Conservation (phyloP, 1,284 basidiomycete species). For the Malassezia restricta region DNA sequence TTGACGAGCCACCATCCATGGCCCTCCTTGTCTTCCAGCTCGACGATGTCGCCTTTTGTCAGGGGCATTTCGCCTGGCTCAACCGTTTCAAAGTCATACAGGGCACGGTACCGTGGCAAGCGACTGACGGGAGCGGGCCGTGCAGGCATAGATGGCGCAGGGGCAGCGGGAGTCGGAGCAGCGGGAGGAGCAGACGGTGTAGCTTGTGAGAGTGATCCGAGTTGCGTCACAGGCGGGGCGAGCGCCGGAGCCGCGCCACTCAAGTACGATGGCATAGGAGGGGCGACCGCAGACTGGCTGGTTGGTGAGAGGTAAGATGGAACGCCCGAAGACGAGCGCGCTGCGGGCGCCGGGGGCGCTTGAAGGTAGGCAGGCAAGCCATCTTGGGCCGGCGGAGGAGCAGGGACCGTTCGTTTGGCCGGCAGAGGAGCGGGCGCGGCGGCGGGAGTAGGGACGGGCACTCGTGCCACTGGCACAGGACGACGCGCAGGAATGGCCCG, state of each 20-base stretch:
- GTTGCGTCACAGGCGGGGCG: constrained; percentile 10
- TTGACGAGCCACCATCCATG: constrained; percentile 82
- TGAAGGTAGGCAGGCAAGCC: neutral
- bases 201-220: neutral
- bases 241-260: neutral
- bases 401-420: constrained; percentile 52
- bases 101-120: constrained; percentile 64
- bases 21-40: constrained; percentile 79
- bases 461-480: constrained; percentile 26
- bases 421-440: constrained; percentile 23
- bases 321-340: neutral
- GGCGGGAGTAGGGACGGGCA: constrained; percentile 32
- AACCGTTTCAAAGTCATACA: constrained; percentile 57
- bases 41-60: constrained; percentile 78
- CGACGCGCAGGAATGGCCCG: constrained; percentile 16
- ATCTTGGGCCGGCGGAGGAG: constrained; percentile 12
- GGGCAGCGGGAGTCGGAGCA: constrained; percentile 19
- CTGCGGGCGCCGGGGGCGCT: neutral
- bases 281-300: neutral
- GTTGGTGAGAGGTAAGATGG: neutral
- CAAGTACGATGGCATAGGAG: constrained; percentile 3
- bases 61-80: constrained; percentile 83
- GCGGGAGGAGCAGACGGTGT: neutral
- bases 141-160: constrained; percentile 51
- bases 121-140: constrained; percentile 51